Base-by-base conservation (phyloP, 352 stramenopile species). In the Pythium apleroticum region DNA sequence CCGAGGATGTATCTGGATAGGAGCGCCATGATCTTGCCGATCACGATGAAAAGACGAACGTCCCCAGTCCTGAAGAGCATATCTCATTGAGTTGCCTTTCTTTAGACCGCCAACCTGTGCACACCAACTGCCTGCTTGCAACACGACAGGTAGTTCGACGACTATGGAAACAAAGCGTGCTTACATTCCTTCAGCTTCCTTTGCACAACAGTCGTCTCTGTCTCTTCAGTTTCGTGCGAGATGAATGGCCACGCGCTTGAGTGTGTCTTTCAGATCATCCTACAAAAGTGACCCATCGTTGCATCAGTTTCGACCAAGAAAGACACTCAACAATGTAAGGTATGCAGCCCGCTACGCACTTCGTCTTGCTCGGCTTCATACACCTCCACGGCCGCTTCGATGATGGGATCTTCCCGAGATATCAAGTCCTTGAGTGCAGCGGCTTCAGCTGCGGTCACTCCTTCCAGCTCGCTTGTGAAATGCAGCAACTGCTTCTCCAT, bases 191-290 rank as follows among this genome's bases (percentile, higher is more conserved):
- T 41, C 15, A 19, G 35, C 15, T 17, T 1, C 14, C 35, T 7
- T 41, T n/a, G 2, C 11, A 33, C 30, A 33, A 33, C 30, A 33
- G 30, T 33, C 5, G 30, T 41, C 35, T 49, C 17, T 49, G 17
- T 22, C 17, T 15, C 0, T 49, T 25, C n/a, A 49, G 14, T 14
- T 33, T 6, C 22, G 25, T 10, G 61, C 50, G 11, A 78, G 62
- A 63, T 83, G 72, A 30, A 71, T 58, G 4, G 77, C 77, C n/a
- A 86, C 60, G 14, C 75, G 77, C 46, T 69, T 69, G 31, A 86
- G 68, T 41, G 77, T 83, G 37, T 86, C 77, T 46, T 86, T 86
- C 45, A 86, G 48, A 37, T 82, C 77, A 24, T 79, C 71, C 76
- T 84, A 15, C 25, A 52, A n/a, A 52, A 22, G 31, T n/a, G 19